Conservation (phyloP, 805 yeast species). For the Candida fluviatilis region DNA sequence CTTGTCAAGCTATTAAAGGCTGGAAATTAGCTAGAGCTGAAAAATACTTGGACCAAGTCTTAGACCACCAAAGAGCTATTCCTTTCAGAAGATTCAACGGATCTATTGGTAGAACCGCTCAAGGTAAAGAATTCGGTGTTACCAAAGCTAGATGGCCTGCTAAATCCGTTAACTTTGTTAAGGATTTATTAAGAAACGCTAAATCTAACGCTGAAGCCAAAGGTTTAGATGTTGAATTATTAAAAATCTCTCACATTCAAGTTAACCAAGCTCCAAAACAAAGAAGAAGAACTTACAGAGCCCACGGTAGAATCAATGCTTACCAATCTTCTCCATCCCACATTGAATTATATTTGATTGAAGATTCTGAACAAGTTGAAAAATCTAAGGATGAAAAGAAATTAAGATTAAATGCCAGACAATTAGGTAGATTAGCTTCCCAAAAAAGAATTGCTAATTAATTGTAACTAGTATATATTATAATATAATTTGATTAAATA, state of each 20-base stretch:
- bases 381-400: conserved; percentile 73
- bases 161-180: conserved; percentile 93
- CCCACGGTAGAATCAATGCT: conserved; percentile 99
- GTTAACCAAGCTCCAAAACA: conserved; percentile 99
- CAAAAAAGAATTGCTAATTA: conserved; percentile 62
- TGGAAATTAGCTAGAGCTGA: conserved; percentile 97
- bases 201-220: conserved; percentile 98
- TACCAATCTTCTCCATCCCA: conserved; percentile 99
- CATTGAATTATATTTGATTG: conserved; percentile 95
- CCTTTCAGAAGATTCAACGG: conserved; percentile 98
- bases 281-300: conserved; percentile 99
- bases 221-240: conserved; percentile 94
- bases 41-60: conserved; percentile 90
- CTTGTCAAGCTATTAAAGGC: conserved; percentile 97
- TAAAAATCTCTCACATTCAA: conserved; percentile 96
- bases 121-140: conserved; percentile 99
- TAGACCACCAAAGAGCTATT: conserved; percentile 98
- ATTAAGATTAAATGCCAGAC: conserved; percentile 83
- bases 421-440: conserved; percentile 85
- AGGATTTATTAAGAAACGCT: conserved; percentile 94
- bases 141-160: conserved; percentile 99
- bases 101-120: conserved; percentile 98
- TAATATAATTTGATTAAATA: conserved; percentile 1
- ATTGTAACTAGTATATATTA: neutral
- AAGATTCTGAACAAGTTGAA: conserved; percentile 89